Conservation (phyloP, 768 basidiomycete genomes). For the Boletus pseudo-olivaceus region DNA sequence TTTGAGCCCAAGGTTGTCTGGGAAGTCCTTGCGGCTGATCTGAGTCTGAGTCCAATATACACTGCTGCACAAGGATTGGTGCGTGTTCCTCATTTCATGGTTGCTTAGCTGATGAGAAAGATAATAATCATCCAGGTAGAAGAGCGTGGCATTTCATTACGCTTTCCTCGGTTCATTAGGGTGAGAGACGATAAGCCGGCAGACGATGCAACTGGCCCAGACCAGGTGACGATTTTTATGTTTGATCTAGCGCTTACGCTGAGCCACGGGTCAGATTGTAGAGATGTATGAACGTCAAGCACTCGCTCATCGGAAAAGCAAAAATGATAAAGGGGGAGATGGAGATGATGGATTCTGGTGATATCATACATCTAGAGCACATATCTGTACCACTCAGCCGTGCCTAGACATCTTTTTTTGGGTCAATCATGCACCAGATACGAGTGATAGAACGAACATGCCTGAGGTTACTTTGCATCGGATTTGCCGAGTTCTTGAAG, state of each 20-base stretch:
- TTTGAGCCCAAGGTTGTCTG: conserved; percentile 97
- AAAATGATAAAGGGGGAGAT: conserved; percentile 59
- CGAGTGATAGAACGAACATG: not conserved
- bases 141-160: conserved; percentile 88
- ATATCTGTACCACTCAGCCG: conserved; percentile 15
- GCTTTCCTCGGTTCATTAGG: conserved; percentile 93
- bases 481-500: conserved; percentile 40
- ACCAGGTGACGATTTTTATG: conserved; percentile 59
- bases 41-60: conserved; percentile 95
- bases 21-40: conserved; percentile 96
- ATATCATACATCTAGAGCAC: conserved; percentile 17
- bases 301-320: conserved; percentile 72
- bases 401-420: conserved; percentile 2
- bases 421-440: not conserved
- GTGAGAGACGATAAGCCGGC: conserved; percentile 90
- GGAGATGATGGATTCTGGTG: conserved; percentile 81
- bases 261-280: conserved; percentile 54
- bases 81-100: conserved; percentile 25
- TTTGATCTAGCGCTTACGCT: not conserved
- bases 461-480: conserved; percentile 17
- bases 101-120: not conserved
- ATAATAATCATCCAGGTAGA: conserved; percentile 55
- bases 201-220: conserved; percentile 90
- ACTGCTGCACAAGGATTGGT: conserved; percentile 92
- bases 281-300: conserved; percentile 93